Base-by-base conservation (phyloP, 73 alveolate genomes). In the Diophrys appendiculata region DNA sequence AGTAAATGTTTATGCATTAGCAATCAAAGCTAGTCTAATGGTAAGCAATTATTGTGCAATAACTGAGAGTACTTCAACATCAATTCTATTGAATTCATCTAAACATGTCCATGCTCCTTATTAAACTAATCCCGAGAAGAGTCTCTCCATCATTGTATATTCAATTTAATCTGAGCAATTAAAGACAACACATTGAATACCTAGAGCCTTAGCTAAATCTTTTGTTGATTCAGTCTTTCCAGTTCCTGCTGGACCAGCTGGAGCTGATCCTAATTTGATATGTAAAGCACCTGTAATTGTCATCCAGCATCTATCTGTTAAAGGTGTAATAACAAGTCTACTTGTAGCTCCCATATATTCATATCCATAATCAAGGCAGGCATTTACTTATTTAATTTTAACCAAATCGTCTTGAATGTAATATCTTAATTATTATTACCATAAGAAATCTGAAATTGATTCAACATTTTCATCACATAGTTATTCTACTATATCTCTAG, bases 221-320 rank as follows among this genome's bases (percentile, higher is more conserved):
- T 97, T 97, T 5, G 99, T 96, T 54, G 99, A 94, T 80, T 97
- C 99, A 2, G 99, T 97, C 90, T 97, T 97, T 65, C 99, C 99
- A 0, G 99, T 97, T 52, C 99, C 99, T 52, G 99, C 98, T 5
- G 99, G 99, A 28, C 99, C 99, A 1, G 99, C 99, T 27, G 99
- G 99, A 26, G 99, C 99, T 8, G 98, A 98, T 52, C 99, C 99
- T 86, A 96, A 81, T 77, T 94, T 94, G 67, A 96, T 86, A 84
- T 94, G 89, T 73, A 96, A 34, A 14, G 99, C 99, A 23, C 99
- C 98, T 94, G 95, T 96, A 65, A 96, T 85, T 54, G 99, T 96
- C 89, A 96, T 92, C 86, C 95, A 96, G 82, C 99, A 95, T 84
- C 94, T 86, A 93, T 95, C 99, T 70, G 99, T 95, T 35, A 95